Conservation (phyloP, 2,329 filamentous ascomycete genomes). For the Cadophora gregata region DNA sequence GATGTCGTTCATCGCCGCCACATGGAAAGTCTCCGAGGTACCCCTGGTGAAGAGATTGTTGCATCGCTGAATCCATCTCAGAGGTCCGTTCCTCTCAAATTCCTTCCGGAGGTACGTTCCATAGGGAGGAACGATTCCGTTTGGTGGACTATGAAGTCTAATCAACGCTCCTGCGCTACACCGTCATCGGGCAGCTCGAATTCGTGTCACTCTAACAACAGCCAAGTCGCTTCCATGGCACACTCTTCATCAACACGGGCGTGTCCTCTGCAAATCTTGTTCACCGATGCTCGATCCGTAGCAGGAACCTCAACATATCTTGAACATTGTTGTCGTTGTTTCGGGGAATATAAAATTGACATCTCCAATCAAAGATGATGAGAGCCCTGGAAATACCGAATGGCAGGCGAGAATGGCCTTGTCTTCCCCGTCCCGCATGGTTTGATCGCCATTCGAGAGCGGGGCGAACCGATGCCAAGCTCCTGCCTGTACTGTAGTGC, state of each 20-base stretch:
- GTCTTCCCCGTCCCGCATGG: neutral
- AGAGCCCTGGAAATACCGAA: conserved; percentile 9
- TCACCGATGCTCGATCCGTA: neutral
- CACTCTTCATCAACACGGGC: neutral
- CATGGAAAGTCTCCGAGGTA: neutral
- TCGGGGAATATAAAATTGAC: conserved; percentile 9
- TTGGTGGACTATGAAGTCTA: conserved; percentile 2
- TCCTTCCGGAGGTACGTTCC: neutral
- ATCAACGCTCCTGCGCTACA: neutral
- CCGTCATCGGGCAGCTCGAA: neutral
- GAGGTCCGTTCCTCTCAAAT: neutral
- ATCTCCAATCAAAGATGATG: neutral
- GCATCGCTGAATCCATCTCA: neutral
- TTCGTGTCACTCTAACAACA: conserved; percentile 7
- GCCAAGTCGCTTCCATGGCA: conserved; percentile 8
- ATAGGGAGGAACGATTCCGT: conserved; percentile 11
- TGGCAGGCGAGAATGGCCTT: conserved; percentile 8
- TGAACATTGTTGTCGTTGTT: neutral
- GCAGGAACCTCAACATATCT: neutral
- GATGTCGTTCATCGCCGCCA: neutral
- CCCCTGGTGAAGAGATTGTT: neutral
- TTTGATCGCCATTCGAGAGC: conserved; percentile 13
- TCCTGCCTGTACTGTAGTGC: conserved; percentile 9
- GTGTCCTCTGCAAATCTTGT: neutral
- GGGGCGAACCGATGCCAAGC: conserved; percentile 17